Evolutionary conservation across 2,329 filamentous ascomycete species (phyloP).

Genomic region (Penicillium sp.): DNA sequence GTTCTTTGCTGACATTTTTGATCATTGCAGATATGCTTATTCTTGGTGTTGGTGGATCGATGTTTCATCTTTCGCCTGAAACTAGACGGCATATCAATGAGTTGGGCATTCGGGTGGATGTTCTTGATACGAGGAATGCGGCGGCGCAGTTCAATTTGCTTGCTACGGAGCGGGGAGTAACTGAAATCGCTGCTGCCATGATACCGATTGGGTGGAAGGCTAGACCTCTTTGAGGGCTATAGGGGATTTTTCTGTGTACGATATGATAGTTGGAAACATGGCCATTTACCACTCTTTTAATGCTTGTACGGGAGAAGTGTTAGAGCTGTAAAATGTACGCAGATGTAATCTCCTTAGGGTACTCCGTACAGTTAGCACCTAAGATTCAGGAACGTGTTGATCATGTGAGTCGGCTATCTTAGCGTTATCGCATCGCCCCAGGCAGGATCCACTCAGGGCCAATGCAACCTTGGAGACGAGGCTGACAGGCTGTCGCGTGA

Average conservation of each 20-base stretch:
- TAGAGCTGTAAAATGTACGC: too few relatives aligned
- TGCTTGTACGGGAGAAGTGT: constrained; percentile 5
- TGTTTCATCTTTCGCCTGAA: constrained; percentile 70
- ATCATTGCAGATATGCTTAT: constrained; percentile 69
- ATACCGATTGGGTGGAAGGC: constrained; percentile 79
- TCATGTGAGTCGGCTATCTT: constrained; percentile 12
- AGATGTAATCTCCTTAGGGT: too few relatives aligned
- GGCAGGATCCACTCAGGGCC: constrained; percentile 2
- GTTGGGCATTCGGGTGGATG: constrained; percentile 79
- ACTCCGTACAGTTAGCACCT: too few relatives aligned
- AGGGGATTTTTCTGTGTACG: not conserved
- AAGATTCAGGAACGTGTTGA: constrained; percentile 6
- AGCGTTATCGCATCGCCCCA: constrained; percentile 11
- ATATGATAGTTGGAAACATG: not conserved
- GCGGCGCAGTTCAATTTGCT: constrained; percentile 91
- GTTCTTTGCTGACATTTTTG: constrained; percentile 6
- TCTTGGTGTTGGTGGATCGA: constrained; percentile 74
- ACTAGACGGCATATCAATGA: constrained; percentile 68
- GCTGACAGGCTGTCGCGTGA: not conserved
- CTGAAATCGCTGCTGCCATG: constrained; percentile 80
- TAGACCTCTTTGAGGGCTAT: constrained; percentile 6
- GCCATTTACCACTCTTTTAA: not conserved
- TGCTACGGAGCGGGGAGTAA: constrained; percentile 85
- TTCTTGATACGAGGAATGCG: constrained; percentile 89
- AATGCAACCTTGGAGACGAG: not conserved